These are phyloP conservation scores for Candida maris DNA, from an alignment of 805 yeast species.

Conservation along the genomic window DNA sequence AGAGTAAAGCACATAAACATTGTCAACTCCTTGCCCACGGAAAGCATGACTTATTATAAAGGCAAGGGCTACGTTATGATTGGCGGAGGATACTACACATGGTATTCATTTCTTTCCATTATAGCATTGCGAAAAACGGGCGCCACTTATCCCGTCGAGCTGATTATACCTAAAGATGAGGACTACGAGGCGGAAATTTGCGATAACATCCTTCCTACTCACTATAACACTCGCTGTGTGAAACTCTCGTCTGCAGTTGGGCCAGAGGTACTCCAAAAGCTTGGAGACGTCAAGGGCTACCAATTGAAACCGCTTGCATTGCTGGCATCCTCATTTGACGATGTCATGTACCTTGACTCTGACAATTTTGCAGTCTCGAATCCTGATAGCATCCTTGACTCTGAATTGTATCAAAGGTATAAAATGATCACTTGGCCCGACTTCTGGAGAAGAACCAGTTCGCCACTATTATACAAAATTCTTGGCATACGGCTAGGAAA, in stretches of 20 bases:
- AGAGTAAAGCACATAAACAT: constrained; percentile 44
- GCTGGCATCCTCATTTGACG: constrained; percentile 43
- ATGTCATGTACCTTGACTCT: constrained; percentile 43
- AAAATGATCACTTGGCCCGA: constrained; percentile 75
- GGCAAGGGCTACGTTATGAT: constrained; percentile 37
- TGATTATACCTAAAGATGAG: constrained; percentile 37
- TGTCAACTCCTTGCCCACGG: constrained; percentile 43
- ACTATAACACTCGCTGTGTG: constrained; percentile 40
- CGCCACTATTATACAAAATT: constrained; percentile 51
- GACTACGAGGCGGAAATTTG: constrained; percentile 39
- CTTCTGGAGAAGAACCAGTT: constrained; percentile 67
- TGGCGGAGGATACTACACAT: constrained; percentile 43
- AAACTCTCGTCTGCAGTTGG: constrained; percentile 36
- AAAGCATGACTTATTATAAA: constrained; percentile 21
- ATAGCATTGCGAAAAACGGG: constrained; percentile 41
- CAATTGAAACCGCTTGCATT: constrained; percentile 42
- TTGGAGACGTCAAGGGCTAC: constrained; percentile 30
- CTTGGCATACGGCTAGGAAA: constrained; percentile 32
- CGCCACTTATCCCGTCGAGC: constrained; percentile 41
- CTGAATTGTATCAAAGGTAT: constrained; percentile 41
- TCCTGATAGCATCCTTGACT: constrained; percentile 34
- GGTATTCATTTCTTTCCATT: constrained; percentile 38
- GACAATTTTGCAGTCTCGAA: constrained; percentile 43
- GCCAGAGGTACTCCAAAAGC: constrained; percentile 14
- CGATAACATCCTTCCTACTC: constrained; percentile 35